These are phyloP conservation scores for Penicillium fimorum DNA, from an alignment of 495 filamentous ascomycete species.

Conservation along the genomic window DNA sequence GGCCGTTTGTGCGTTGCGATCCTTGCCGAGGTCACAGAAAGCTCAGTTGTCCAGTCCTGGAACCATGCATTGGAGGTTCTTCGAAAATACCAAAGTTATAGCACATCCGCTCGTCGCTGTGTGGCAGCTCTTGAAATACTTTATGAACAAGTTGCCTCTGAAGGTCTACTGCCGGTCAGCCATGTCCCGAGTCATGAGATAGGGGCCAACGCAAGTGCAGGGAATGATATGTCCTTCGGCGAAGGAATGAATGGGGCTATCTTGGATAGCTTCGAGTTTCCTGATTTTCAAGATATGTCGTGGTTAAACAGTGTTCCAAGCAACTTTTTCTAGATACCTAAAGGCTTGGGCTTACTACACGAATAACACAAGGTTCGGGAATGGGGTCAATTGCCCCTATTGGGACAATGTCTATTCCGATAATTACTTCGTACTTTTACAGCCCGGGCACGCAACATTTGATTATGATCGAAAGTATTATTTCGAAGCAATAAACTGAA, in stretches of 20 bases:
- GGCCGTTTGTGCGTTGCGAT: slow-evolving; percentile 34
- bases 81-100: slow-evolving; percentile 36
- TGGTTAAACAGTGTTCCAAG: slow-evolving; percentile 43
- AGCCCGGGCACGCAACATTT: no score
- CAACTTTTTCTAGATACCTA: slow-evolving; percentile 23
- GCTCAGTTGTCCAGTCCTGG: slow-evolving; percentile 31
- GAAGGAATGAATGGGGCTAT: slow-evolving; percentile 32
- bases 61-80: slow-evolving; percentile 35
- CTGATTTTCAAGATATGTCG: slow-evolving; percentile 42
- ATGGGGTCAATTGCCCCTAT: neutral
- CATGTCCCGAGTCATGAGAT: slow-evolving; percentile 1
- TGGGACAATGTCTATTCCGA: neutral
- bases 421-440: neutral
- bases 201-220: neutral
- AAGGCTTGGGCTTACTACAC: neutral
- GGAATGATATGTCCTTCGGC: slow-evolving; percentile 31
- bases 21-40: slow-evolving; percentile 29
- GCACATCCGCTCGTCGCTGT: slow-evolving; percentile 36
- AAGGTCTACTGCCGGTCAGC: slow-evolving; percentile 10
- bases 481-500: neutral
- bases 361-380: neutral
- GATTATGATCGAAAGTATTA: neutral
- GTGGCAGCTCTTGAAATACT: slow-evolving; percentile 42
- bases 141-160: slow-evolving; percentile 34
- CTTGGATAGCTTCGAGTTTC: slow-evolving; percentile 32